These are phyloP conservation scores for Rhynchospora breviuscula DNA, from an alignment of 176 grass and related monocot species.

Conservation along the genomic window DNA sequence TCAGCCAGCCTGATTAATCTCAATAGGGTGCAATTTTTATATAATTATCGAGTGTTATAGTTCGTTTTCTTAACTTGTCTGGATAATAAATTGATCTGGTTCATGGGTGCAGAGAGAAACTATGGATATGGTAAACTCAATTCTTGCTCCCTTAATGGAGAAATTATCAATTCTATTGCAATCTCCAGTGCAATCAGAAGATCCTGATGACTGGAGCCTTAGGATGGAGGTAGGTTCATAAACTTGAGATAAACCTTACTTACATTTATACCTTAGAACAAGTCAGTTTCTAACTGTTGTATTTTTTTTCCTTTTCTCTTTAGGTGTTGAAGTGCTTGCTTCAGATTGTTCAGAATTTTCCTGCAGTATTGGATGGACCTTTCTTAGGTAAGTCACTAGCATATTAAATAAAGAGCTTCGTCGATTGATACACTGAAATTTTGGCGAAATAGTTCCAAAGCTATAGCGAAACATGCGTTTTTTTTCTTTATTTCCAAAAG, in stretches of 20 bases:
- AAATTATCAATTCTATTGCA: constrained; percentile 71
- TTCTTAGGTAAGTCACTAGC: constrained; percentile 51
- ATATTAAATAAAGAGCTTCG: neutral
- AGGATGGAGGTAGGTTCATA: constrained; percentile 78
- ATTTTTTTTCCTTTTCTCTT: constrained; percentile 37
- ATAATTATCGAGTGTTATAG: neutral
- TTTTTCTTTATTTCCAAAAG: neutral
- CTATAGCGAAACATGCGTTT: neutral
- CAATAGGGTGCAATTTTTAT: neutral
- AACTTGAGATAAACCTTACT: neutral
- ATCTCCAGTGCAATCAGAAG: constrained; percentile 63
- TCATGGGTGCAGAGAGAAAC: constrained; percentile 63
- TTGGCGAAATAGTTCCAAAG: neutral
- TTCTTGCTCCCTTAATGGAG: constrained; percentile 76
- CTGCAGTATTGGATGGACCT: constrained; percentile 58
- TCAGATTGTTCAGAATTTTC: constrained; percentile 91
- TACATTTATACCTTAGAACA: neutral
- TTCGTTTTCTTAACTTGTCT: neutral
- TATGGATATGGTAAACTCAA: constrained; percentile 54
- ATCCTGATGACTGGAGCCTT: constrained; percentile 93
- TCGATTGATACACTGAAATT: neutral
- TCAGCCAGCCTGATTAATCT: neutral
- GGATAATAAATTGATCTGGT: neutral
- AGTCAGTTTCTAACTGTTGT: neutral
- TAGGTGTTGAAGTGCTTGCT: constrained; percentile 97